Evolutionary conservation across 306 rosid species (phyloP).

Genomic region (Aeschynomene evenia): DNA sequence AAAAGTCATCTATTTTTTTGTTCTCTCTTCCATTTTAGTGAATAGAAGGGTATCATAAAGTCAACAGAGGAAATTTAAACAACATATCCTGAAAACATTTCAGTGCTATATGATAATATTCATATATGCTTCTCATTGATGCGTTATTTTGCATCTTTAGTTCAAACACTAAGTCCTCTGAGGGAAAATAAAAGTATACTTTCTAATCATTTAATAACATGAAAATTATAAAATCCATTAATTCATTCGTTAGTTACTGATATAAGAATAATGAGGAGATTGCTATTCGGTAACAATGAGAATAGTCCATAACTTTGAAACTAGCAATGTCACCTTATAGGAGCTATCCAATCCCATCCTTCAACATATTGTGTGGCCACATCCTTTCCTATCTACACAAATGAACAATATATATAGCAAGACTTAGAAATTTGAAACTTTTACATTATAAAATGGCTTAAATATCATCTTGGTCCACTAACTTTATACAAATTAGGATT

Average conservation of each 20-base stretch:
- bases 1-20: neutral
- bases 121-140: slow-evolving; percentile 6
- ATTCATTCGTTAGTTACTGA: neutral
- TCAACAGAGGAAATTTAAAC: slow-evolving; percentile 7
- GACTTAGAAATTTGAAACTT: neutral
- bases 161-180: neutral
- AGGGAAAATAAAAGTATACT: neutral
- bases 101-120: neutral
- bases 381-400: slow-evolving; percentile 87
- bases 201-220: neutral
- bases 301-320: neutral
- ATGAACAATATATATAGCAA: neutral
- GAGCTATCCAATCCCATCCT: slow-evolving; percentile 99
- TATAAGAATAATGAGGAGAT: slow-evolving; percentile 17
- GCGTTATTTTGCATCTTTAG: slow-evolving; percentile 4
- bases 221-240: slow-evolving; percentile 13
- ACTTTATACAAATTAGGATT: too few relatives aligned
- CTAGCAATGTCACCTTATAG: slow-evolving; percentile 74
- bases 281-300: neutral
- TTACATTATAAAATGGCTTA: neutral
- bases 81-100: neutral
- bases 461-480: too few relatives aligned
- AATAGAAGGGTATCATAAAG: slow-evolving; percentile 1
- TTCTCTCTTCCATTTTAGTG: neutral
- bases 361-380: slow-evolving; percentile 89